A percentile compares a stretch with the other conserved stretches of the same genome.
These are phyloP conservation scores for Coemansia sp. DNA, from an alignment of 192 early-diverging fungal genomes.

Conservation along the genomic window DNA sequence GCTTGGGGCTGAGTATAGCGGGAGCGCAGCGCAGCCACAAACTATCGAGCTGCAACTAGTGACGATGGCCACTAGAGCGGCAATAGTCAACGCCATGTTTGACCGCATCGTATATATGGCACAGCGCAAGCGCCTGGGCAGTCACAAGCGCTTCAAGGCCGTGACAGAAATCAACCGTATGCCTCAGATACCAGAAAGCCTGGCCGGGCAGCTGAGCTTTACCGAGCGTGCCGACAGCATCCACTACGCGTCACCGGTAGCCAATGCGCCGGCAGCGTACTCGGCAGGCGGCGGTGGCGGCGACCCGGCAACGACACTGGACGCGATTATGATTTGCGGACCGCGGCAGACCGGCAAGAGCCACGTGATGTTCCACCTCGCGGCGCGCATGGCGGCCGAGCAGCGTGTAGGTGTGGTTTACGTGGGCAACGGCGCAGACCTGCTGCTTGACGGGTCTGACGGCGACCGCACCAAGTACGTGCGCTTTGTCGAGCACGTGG, in stretches of 20 bases:
- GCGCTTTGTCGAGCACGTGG: conserved; percentile 23
- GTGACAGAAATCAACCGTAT: too few relatives aligned
- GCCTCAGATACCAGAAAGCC: too few relatives aligned
- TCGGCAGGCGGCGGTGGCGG: conserved; percentile 3
- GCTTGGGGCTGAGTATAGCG: background rate
- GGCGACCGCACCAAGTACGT: conserved; percentile 11
- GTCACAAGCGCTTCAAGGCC: too few relatives aligned
- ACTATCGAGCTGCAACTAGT: too few relatives aligned
- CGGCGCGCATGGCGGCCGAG: conserved; percentile 18
- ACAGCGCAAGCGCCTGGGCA: too few relatives aligned
- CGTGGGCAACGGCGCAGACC: conserved; percentile 14
- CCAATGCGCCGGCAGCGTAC: background rate
- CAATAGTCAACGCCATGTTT: too few relatives aligned
- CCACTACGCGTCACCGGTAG: background rate
- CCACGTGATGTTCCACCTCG: conserved; percentile 29
- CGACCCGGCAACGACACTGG: background rate
- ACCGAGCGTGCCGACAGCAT: background rate
- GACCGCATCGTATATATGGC: too few relatives aligned
- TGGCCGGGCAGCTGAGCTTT: too few relatives aligned
- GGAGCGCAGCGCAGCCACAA: too few relatives aligned
- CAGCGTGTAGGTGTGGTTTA: conserved; percentile 17
- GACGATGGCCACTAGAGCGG: too few relatives aligned
- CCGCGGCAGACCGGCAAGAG: conserved; percentile 36
- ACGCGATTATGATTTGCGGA: conserved; percentile 13
- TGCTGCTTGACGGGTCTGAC: conserved; percentile 4